phyloP scores from a whole-genome alignment of 768 basidiomycete genomes.

The Tylopilus plumbeoviolaceoides region DNA sequence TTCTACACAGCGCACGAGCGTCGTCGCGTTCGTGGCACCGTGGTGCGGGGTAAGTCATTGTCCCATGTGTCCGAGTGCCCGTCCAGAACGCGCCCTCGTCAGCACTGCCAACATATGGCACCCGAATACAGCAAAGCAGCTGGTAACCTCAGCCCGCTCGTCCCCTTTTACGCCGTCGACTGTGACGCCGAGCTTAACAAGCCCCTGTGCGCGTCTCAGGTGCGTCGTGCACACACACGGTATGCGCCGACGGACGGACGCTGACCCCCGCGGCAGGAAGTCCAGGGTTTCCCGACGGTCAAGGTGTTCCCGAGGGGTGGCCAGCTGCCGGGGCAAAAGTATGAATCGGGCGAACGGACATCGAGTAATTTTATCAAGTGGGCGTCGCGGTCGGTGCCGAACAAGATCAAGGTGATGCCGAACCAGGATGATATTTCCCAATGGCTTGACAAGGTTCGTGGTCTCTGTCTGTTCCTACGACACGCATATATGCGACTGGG shows the following conservation, averaged over 20 bases:
- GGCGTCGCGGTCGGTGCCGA: constrained; percentile 70
- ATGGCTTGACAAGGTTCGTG: constrained; percentile 67
- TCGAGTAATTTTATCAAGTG: constrained; percentile 72
- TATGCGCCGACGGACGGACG: not conserved
- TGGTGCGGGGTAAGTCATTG: constrained; percentile 77
- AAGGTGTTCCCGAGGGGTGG: constrained; percentile 86
- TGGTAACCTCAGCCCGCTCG: constrained; percentile 67
- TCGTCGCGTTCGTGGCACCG: constrained; percentile 92
- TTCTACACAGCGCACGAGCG: constrained; percentile 53
- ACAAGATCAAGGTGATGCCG: constrained; percentile 59
- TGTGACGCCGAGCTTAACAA: constrained; percentile 84
- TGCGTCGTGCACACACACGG: constrained; percentile 14
- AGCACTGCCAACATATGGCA: constrained; percentile 80
- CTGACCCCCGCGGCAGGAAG: constrained; percentile 39
- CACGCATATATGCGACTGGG: too few relatives aligned
- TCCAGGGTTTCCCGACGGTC: constrained; percentile 91
- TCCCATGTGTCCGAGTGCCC: not conserved
- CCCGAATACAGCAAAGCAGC: constrained; percentile 88
- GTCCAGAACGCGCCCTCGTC: not conserved
- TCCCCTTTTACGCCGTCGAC: constrained; percentile 91
- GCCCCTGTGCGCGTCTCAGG: constrained; percentile 76
- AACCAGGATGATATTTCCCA: constrained; percentile 51
- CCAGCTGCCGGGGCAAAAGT: constrained; percentile 56
- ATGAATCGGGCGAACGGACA: constrained; percentile 66
- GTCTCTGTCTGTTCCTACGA: too few relatives aligned